Evolutionary conservation across 139 green algal species (phyloP).

Genomic region (Ostreobium quekettii): DNA sequence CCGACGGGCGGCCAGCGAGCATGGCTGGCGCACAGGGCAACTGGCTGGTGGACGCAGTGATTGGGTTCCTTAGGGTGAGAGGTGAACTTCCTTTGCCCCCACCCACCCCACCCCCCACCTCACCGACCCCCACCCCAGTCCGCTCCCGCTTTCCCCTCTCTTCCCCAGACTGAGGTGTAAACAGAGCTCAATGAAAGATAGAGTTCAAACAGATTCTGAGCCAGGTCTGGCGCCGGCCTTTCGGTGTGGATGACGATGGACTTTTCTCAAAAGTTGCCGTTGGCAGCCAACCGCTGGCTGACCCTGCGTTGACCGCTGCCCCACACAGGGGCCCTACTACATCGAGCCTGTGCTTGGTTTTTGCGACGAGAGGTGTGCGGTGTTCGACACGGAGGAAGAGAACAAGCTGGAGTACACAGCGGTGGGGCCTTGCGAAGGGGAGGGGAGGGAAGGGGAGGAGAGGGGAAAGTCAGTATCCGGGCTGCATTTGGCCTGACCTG

Average conservation of each 20-base stretch:
- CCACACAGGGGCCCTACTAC: conserved; percentile 34
- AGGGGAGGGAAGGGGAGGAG: no score
- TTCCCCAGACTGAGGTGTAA: no score
- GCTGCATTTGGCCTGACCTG: neutral
- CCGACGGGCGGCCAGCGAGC: neutral
- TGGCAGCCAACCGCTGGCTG: neutral
- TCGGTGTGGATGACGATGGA: neutral
- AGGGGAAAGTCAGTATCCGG: no score
- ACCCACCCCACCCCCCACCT: no score
- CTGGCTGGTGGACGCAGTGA: conserved; percentile 31
- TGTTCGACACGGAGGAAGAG: conserved; percentile 55
- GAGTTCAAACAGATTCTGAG: neutral
- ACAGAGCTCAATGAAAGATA: neutral
- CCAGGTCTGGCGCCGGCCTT: neutral
- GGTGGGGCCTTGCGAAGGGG: conserved; percentile 19
- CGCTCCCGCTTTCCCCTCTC: no score
- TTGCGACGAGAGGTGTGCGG: conserved; percentile 42
- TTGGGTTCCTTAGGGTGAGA: conserved; percentile 34
- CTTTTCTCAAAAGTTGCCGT: neutral
- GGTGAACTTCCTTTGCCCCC: no score
- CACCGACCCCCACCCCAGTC: no score
- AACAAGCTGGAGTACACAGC: conserved; percentile 54
- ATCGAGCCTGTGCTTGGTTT: conserved; percentile 52
- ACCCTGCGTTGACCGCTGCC: neutral
- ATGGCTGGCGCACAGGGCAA: neutral